Evolutionary conservation across 257 asterid species (phyloP), one percentile per base, ranked within the genome.

Genomic region (Solanum gracilifrons): DNA sequence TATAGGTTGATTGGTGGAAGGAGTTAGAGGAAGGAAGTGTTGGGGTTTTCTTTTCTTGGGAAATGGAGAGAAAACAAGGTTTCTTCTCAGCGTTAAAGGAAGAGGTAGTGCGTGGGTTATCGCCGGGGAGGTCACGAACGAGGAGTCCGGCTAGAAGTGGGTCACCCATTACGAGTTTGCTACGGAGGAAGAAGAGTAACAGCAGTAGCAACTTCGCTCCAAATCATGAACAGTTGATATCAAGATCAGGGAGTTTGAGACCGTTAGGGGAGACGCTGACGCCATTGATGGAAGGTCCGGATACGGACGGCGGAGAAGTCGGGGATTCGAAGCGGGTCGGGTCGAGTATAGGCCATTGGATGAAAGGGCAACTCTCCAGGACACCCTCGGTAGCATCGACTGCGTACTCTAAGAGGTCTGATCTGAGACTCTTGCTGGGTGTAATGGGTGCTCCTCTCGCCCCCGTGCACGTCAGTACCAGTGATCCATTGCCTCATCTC

Each of bases 401-500:
- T 46, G 96, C 90, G 69, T 87, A 84, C 87, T 89, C 88, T 83
- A 93, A 85, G 93, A 91, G 94, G 94, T 94, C 98, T 79, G 99
- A 97, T 92, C 93, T 95, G 93, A 89, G 99, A 87, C 87, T 96
- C 83, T 90, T 96, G 92, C 98, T 96, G 41, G 98, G 99, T 15
- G 98, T 95, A 20, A 94, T 96, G 99, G 98, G 98, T 27, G 98
- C 98, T 39, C 98, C 99, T 7, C 95, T 96, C 55, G 98, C 98
- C 8, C 99, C 99, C 72, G 95, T 95, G 91, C 94, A 94, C 94
- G 98, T 95, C 51, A 89, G 95, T 94, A 66, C 94, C 83, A 62
- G 92, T 82, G 98, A 96, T 86, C 98, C 98, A 20, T 71, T 93
- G 88, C 99, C 99, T 66, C 99, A 94, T 93, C 98, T 95, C 92